phyloP scores from a whole-genome alignment of 106 monocot species.

The Acorus gramineus region DNA sequence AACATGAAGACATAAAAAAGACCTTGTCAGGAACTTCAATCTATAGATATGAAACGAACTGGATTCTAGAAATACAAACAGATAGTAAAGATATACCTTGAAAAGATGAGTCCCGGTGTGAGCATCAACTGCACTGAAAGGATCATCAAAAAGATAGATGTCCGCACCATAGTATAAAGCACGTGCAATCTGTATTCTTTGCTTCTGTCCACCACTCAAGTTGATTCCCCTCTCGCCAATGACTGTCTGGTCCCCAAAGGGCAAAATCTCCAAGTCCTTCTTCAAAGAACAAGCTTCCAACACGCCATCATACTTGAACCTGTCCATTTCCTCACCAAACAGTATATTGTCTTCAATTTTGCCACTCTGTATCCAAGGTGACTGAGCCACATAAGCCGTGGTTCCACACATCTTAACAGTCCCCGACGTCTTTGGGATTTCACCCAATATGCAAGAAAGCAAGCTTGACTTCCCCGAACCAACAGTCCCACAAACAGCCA shows the following conservation, averaged over 20 bases:
- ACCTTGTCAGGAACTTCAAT: too few relatives aligned
- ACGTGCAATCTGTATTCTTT: constrained; percentile 87
- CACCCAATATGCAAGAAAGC: constrained; percentile 74
- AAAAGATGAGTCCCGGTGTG: constrained; percentile 88
- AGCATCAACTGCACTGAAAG: constrained; percentile 93
- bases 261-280: constrained; percentile 83
- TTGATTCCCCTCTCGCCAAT: constrained; percentile 98
- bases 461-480: constrained; percentile 87
- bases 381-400: constrained; percentile 79
- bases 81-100: constrained; percentile 36
- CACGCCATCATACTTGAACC: constrained; percentile 50
- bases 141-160: constrained; percentile 82
- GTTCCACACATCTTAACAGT: constrained; percentile 46
- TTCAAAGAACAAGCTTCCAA: constrained; percentile 71
- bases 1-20: too few relatives aligned
- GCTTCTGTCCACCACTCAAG: constrained; percentile 95
- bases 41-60: too few relatives aligned
- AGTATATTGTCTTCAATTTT: constrained; percentile 86
- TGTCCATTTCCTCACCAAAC: constrained; percentile 75
- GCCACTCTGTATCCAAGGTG: constrained; percentile 97
- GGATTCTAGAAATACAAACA: not conserved
- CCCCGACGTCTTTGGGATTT: constrained; percentile 68
- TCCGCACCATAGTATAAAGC: constrained; percentile 90
- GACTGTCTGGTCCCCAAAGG: constrained; percentile 77
- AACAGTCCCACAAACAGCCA: constrained; percentile 86